These are phyloP conservation scores for Gonapodya prolifera DNA, from an alignment of 192 early-diverging fungal genomes.

Conservation along the genomic window DNA sequence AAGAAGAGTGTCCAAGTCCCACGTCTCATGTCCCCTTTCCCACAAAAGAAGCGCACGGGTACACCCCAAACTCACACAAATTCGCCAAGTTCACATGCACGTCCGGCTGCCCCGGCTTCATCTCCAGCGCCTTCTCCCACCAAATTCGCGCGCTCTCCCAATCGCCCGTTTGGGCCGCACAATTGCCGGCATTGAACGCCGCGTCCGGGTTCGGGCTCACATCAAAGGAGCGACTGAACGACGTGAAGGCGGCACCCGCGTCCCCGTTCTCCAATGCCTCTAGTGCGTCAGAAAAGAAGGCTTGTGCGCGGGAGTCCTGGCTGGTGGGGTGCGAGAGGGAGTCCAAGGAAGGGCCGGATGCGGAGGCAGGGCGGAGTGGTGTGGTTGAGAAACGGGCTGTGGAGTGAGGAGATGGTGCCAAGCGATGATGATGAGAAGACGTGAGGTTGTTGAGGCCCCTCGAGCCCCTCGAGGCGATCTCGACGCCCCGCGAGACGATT, in stretches of 20 bases:
- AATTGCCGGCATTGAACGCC: background rate
- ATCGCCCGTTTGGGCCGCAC: background rate
- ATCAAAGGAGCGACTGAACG: background rate
- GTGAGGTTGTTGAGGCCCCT: background rate
- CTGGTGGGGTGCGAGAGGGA: too few species aligned
- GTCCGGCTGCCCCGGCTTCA: background rate
- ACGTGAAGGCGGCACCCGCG: background rate
- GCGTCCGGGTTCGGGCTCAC: background rate
- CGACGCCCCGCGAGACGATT: too few species aligned
- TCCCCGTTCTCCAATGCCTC: background rate
- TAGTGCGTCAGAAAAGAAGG: too few species aligned
- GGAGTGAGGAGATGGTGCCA: background rate
- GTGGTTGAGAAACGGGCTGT: background rate
- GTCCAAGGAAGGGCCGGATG: too few species aligned
- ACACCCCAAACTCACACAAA: background rate
- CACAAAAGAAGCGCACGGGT: background rate
- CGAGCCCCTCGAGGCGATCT: too few species aligned
- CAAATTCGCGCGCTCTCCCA: background rate
- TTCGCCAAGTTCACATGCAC: background rate
- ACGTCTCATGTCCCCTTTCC: background rate
- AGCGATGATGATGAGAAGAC: background rate
- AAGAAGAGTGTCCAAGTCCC: background rate
- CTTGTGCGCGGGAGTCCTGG: too few species aligned
- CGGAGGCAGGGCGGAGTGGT: background rate
- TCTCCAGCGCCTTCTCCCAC: background rate